Evolutionary conservation across 2,329 filamentous ascomycete species (phyloP).

Genomic region (Cladophialophora bantiana): DNA sequence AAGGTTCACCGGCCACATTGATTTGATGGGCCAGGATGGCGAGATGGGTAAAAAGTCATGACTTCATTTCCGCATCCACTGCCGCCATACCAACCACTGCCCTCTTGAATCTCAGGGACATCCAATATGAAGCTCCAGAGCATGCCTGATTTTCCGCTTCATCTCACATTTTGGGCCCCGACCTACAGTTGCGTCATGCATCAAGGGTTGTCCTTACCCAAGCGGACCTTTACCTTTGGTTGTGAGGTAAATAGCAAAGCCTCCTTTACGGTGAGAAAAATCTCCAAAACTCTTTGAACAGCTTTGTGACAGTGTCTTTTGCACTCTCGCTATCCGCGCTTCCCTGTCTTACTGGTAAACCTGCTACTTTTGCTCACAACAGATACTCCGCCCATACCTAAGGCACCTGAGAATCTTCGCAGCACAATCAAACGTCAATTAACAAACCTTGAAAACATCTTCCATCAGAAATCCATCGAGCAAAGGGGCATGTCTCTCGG

Average conservation of each 20-base stretch:
- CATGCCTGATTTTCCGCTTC: background rate
- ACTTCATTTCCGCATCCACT: conserved; percentile 10
- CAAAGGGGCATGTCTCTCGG: conserved; percentile 12
- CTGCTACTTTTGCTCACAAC: background rate
- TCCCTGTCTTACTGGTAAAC: background rate
- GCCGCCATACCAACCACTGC: background rate
- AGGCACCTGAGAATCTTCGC: background rate
- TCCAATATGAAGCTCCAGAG: background rate
- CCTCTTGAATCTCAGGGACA: conserved; percentile 6
- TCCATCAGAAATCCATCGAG: background rate
- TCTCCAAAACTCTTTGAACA: background rate
- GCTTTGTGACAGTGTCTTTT: background rate
- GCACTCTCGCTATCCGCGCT: background rate
- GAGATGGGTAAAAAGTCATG: conserved; percentile 10
- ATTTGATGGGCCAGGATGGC: conserved; percentile 2
- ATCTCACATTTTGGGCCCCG: background rate
- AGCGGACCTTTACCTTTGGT: no score
- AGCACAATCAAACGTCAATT: background rate
- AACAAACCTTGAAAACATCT: background rate
- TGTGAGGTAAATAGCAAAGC: background rate
- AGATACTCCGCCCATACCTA: background rate
- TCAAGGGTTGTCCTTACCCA: background rate
- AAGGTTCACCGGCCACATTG: background rate
- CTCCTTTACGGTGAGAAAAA: background rate
- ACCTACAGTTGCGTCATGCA: background rate